A percentile compares a stretch with the other conserved stretches of the same genome.
Conservation (phyloP, 139 green algal species). For the Mychonastes homosphaera region DNA sequence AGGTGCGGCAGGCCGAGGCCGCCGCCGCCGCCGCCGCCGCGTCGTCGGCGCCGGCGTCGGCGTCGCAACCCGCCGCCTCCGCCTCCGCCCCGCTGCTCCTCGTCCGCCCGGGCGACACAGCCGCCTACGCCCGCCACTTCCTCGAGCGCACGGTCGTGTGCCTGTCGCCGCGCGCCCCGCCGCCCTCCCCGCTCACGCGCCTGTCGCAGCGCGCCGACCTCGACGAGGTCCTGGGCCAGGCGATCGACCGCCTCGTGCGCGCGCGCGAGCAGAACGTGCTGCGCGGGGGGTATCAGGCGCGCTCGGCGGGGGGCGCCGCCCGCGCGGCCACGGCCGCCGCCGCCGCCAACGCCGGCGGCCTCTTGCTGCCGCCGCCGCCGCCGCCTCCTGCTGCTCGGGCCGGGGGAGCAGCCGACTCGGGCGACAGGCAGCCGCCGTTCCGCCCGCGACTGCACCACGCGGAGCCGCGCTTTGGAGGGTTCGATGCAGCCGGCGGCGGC, state of each 20-base stretch:
- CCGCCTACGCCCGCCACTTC: neutral
- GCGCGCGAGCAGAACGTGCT: constrained; percentile 38
- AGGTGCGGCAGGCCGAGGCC: neutral
- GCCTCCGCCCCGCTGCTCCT: neutral
- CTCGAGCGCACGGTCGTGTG: constrained; percentile 12
- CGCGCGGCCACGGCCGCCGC: constrained; percentile 3
- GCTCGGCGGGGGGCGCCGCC: no score
- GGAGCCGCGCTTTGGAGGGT: constrained; percentile 18
- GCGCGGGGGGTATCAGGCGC: constrained; percentile 37
- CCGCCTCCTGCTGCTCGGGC: neutral
- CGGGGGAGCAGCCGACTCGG: no score
- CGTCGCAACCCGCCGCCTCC: no score
- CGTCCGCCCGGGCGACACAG: neutral
- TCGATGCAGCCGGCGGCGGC: neutral
- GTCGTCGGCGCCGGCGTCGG: no score
- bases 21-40: no score
- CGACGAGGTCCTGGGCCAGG: constrained; percentile 34
- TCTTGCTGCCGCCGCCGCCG: neutral
- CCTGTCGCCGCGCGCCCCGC: neutral
- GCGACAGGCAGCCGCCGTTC: neutral
- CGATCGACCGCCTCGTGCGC: constrained; percentile 42
- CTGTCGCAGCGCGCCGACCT: constrained; percentile 15
- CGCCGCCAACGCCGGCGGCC: neutral
- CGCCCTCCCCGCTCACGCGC: constrained; percentile 6
- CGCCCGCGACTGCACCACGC: constrained; percentile 26